Base-by-base conservation (phyloP, 192 early-diverging fungal genomes). In the Geosiphon pyriformis region DNA sequence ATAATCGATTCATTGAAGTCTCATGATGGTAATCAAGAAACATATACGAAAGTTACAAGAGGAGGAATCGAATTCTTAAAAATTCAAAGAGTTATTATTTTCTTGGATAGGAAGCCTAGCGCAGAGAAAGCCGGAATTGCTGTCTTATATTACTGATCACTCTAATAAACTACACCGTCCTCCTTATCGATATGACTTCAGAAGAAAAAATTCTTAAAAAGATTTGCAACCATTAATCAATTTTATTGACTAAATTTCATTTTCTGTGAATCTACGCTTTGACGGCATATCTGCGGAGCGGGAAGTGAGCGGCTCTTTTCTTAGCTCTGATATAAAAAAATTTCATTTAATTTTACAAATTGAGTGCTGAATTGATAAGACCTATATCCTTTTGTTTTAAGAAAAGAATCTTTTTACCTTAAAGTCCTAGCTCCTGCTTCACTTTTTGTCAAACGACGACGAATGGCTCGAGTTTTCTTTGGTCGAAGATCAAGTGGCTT, bases 401-500 rank as follows among this genome's bases (percentile, higher is more conserved):
- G 20, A 17, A 47, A 22, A 18, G 18, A 10, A 17, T 4, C 15
- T 23, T 18, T 18, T 10, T 31, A 11, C 31, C 15, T 17, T 30
- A 25, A n/a, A 25, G 26, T 4, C 2, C 18, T 31, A 12, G 20
- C 22, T 6, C n/a, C 20, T 20, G 11, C 17, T 4, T 49, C 33
- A 46, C 37, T 49, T 18, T 82, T 75, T 84, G 94, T 94, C 81
- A 99, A 83, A 67, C 89, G 88, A 72, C 94, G 92, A 64, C 96
- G 94, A 80, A 98, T 90, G 70, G 96, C 96, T 76, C 96, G 93
- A 70, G 95, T 99, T 88, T 94, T 94, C 91, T 99, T 99, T 77
- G 81, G 82, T 75, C 96, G 92, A 80, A 99, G 90, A 82, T 99
- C 96, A 69, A 94, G 81, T 66, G 96, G 96, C 46, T 85, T 72